Evolutionary conservation across 2,329 filamentous ascomycete genomes (phyloP).

Genomic region (Lithohypha guttulata): DNA sequence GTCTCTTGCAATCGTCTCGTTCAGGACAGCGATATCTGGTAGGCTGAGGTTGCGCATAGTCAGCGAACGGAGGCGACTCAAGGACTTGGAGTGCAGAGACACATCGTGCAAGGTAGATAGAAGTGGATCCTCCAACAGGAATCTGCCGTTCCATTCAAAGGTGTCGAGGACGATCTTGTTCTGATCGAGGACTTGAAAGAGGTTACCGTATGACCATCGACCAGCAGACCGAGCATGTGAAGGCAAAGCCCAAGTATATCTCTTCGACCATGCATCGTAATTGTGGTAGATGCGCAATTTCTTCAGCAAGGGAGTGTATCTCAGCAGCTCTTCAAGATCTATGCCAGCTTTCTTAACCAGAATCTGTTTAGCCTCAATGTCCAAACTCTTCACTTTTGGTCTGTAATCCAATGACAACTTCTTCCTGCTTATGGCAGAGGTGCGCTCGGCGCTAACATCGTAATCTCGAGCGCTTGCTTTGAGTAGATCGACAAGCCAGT

Average conservation of each 20-base stretch:
- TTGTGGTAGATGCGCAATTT: constrained; percentile 63
- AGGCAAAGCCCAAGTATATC: constrained; percentile 23
- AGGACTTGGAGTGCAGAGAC: constrained; percentile 45
- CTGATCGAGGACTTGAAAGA: constrained; percentile 55
- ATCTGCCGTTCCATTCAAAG: constrained; percentile 48
- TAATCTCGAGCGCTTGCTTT: constrained; percentile 26
- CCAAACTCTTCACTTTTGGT: constrained; percentile 58
- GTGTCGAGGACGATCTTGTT: constrained; percentile 36
- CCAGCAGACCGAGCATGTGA: constrained; percentile 19
- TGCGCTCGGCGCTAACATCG: constrained; percentile 30
- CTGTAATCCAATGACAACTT: constrained; percentile 52
- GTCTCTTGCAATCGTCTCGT: neutral
- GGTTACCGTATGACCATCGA: constrained; percentile 57
- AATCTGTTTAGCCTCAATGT: constrained; percentile 54
- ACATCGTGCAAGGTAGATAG: constrained; percentile 37
- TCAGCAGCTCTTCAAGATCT: constrained; percentile 49
- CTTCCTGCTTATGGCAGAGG: neutral
- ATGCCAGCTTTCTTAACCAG: constrained; percentile 46
- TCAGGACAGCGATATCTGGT: neutral
- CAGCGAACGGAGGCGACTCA: constrained; percentile 33
- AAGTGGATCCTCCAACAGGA: constrained; percentile 25
- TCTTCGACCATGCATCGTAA: constrained; percentile 41
- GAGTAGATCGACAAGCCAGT: constrained; percentile 44
- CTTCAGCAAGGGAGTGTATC: constrained; percentile 54
- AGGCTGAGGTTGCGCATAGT: constrained; percentile 28